Conservation (phyloP, 176 grass and related monocot genomes). For the Lolium multiflorum region DNA sequence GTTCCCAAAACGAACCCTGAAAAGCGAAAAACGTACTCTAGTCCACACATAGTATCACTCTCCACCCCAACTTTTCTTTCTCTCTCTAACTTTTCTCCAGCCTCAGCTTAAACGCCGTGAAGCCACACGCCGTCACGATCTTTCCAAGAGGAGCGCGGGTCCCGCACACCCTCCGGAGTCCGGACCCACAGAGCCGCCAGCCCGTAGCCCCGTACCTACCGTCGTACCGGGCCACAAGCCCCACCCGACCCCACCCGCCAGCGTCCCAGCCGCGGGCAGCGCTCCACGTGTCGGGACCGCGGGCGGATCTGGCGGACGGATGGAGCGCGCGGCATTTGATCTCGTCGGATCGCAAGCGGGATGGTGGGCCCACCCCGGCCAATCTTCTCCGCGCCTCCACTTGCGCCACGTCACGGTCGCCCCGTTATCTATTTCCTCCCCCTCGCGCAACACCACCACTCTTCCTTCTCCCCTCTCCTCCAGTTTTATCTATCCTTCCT, state of each 20-base stretch:
- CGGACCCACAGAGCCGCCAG: neutral
- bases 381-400: conserved; percentile 58
- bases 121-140: conserved; percentile 45
- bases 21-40: neutral
- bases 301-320: conserved; percentile 34
- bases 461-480: neutral
- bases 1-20: neutral
- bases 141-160: conserved; percentile 17
- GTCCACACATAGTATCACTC: neutral
- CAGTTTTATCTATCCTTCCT: neutral
- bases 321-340: conserved; percentile 81
- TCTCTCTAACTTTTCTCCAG: too few relatives aligned
- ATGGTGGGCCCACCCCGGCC: conserved; percentile 24
- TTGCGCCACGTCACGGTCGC: conserved; percentile 68
- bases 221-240: neutral
- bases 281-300: conserved; percentile 47
- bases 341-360: conserved; percentile 45
- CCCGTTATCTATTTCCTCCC: conserved; percentile 18
- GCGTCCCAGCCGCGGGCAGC: too few relatives aligned
- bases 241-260: neutral
- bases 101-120: conserved; percentile 1
- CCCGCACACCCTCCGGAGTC: neutral
- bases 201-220: neutral
- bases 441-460: conserved; percentile 10
- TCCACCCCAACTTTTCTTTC: neutral